Evolutionary conservation across 176 grass and related monocot genomes (phyloP), one percentile per base, ranked within the genome.

Genomic region (Stipa capillata): DNA sequence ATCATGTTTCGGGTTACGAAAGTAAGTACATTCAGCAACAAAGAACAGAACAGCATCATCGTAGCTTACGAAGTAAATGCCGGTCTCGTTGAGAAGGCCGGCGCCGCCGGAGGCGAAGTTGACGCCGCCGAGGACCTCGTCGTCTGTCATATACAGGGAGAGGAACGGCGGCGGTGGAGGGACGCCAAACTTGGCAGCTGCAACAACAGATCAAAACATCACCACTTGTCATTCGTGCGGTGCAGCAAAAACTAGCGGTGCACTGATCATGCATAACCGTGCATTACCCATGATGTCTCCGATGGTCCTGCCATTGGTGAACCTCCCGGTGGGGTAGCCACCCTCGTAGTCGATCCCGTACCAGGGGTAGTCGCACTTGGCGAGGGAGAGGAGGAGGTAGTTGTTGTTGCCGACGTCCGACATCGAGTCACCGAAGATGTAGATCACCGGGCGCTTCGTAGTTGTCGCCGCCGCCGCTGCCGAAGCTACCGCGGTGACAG

Each of bases 331-430:
- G 16, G 96, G 90, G 44, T 42, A 68, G 28, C 89, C 85, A 2
- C 9, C 80, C 21, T 62, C 9, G 78, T 93, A 95, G 78, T 99
- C 96, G 8, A 99, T 84, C 54, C 90, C 96, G 59, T 99, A 99
- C 96, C 96, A 95, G 5, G 90, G 90, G 77, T 95, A 99, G 75
- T 99, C 51, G 17, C 77, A 99, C 74, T 93, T 99, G 45, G 96
- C 96, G 15, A 99, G 43, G 78, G 90, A 94, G 2, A 93, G 72
- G 8, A 83, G 78, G 14, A 99, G 92, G 74, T 95, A 93, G 31
- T 99, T 95, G 83, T 99, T 95, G 92, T 93, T 99, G 36, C 96
- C 92, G 2, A 95, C 96, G 82, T 95, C 96, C 1, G 92, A 95
- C 90, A 99, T 90, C 17, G 92, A 99, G 80, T 99, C 96, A 9